Evolutionary conservation across 1,284 basidiomycete species (phyloP).

Genomic region (Exobasidium rhododendri): DNA sequence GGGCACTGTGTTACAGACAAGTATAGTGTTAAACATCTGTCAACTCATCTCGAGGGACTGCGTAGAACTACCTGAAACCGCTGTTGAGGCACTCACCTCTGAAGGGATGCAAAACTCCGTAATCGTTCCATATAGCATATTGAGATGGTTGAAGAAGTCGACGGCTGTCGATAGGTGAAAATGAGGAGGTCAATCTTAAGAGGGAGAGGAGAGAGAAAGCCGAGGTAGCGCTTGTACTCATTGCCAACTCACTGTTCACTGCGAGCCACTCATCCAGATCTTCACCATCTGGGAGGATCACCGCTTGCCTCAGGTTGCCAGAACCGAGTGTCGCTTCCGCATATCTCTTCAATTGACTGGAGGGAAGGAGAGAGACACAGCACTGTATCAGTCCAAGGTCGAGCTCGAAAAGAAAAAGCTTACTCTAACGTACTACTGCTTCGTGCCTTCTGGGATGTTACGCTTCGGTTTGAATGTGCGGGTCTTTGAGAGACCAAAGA

Average conservation of each 20-base stretch:
- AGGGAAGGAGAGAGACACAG: slow-evolving; percentile 9
- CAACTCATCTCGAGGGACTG: too few species aligned
- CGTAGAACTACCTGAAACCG: too few species aligned
- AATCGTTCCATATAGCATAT: slow-evolving; percentile 54
- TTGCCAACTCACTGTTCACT: slow-evolving; percentile 47
- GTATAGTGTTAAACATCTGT: not conserved
- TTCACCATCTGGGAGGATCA: slow-evolving; percentile 51
- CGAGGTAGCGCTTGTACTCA: slow-evolving; percentile 18
- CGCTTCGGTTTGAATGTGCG: slow-evolving; percentile 94
- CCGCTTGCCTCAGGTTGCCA: slow-evolving; percentile 51
- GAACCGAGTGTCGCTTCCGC: slow-evolving; percentile 87
- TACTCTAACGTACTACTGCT: slow-evolving; percentile 66
- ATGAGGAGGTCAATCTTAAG: not conserved
- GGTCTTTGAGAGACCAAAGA: slow-evolving; percentile 62
- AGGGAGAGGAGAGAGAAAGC: not conserved
- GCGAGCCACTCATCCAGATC: slow-evolving; percentile 54
- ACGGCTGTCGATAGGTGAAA: slow-evolving; percentile 34
- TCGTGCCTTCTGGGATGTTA: slow-evolving; percentile 91
- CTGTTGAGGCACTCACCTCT: slow-evolving; percentile 36
- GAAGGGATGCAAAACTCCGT: slow-evolving; percentile 52
- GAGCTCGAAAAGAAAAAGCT: slow-evolving; percentile 17
- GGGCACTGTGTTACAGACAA: slow-evolving; percentile 69
- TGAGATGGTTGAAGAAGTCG: slow-evolving; percentile 55
- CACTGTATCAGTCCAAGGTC: not conserved
- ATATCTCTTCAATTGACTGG: slow-evolving; percentile 85